Evolutionary conservation across 164 flowering plant species (phyloP), one percentile per base, ranked within the genome.

Genomic region (Dillenia suffruticosa): DNA sequence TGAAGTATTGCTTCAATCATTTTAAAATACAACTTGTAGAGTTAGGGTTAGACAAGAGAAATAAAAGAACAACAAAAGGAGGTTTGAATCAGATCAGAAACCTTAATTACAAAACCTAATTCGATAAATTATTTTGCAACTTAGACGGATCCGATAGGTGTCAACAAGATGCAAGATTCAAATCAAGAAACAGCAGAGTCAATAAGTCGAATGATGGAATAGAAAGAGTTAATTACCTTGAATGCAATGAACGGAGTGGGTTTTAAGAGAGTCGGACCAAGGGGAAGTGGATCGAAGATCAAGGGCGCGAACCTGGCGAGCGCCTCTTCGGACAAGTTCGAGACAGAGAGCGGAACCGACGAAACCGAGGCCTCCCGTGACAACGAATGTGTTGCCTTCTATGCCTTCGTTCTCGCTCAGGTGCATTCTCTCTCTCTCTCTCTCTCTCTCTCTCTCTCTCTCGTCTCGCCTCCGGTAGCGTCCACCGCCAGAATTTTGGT

Each of bases 331-430:
- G 44, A 87, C 44, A 12, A 94, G 88, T 72, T 91, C 97, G 8
- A 79, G 61, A 71, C 96, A 89, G 46, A 94, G 93, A 6, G 93
- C 79, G 1, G 97, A 66, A 12, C 98, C 97, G 1, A 91, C 93
- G 59, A 87, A 91, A 2, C 97, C 98, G 4, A 84, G 57, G 4
- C 98, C 98, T 0, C 97, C 98, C 0, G 96, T 94, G 32, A 94
- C 96, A 44, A 88, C 84, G 66, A 94, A 94, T 24, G 75, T 74
- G n/a, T 74, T 80, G 24, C 85, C 84, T 63, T 91, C 98, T 8
- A 91, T 87, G 7, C 98, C 98, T 61, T 91, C 93, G 67, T 83
- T 91, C 77, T 91, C 96, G 79, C 93, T 89, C 78, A 87, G 68
- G 75, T 90, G 94, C 95, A 93, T 93, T 50, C 71, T 74, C 16